Conservation (phyloP, 2,329 filamentous ascomycete species). For the Beauveria scarabaeidicola region DNA sequence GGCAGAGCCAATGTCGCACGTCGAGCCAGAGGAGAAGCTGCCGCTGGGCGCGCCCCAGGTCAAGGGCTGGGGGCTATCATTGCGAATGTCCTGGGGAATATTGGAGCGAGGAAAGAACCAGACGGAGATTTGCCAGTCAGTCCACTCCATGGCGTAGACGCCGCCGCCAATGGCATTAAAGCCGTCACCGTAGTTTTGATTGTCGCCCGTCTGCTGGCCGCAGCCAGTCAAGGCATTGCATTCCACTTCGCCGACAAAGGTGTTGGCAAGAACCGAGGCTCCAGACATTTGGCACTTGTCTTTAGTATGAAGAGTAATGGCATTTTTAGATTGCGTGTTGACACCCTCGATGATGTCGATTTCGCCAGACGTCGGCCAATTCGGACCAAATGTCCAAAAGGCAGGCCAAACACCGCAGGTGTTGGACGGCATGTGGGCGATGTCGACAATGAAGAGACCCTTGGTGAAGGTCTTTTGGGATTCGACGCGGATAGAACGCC, state of each 20-base stretch:
- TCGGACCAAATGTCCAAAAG: conserved; percentile 58
- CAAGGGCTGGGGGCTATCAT: conserved; percentile 52
- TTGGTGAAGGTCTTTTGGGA: conserved; percentile 58
- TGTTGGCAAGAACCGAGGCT: conserved; percentile 37
- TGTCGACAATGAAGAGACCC: conserved; percentile 65
- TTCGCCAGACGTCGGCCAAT: conserved; percentile 64
- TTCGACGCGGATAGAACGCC: conserved; percentile 60
- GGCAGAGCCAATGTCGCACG: conserved; percentile 61
- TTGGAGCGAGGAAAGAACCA: conserved; percentile 69
- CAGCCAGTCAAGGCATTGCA: conserved; percentile 57
- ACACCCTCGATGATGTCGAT: conserved; percentile 78
- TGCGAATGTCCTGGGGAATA: conserved; percentile 56
- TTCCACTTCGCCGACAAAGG: conserved; percentile 38
- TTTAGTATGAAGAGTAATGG: conserved; percentile 60
- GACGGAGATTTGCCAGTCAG: conserved; percentile 58
- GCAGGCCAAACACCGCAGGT: conserved; percentile 70
- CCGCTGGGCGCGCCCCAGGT: conserved; percentile 63
- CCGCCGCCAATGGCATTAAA: conserved; percentile 66
- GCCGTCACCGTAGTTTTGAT: conserved; percentile 52
- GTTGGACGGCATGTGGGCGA: conserved; percentile 66
- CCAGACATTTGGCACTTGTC: conserved; percentile 49
- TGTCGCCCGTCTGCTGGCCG: conserved; percentile 40
- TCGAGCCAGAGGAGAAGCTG: conserved; percentile 54
- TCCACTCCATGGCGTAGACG: conserved; percentile 72
- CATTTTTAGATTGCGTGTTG: conserved; percentile 50